Evolutionary conservation across 768 basidiomycete genomes (phyloP).

Genomic region (Rhodotorula taiwanensis): DNA sequence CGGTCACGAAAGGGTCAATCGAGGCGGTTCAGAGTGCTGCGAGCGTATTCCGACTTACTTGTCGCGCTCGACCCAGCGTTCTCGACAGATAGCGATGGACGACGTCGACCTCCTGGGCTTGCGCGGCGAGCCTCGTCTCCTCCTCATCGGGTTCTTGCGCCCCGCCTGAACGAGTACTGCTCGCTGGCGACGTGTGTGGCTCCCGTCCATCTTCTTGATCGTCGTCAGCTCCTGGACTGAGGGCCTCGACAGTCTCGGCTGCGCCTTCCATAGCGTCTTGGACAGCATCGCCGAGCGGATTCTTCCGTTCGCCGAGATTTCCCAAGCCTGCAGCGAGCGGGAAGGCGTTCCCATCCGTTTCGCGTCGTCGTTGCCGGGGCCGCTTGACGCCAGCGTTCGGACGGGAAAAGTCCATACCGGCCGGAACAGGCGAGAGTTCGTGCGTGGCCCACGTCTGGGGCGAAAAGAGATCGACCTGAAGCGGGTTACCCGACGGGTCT

Average conservation of each 20-base stretch:
- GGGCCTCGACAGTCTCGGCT: background rate
- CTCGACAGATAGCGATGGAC: conserved; percentile 11
- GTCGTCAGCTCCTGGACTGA: background rate
- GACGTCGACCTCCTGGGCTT: conserved; percentile 7
- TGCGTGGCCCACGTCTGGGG: conserved; percentile 18
- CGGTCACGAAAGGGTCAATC: background rate
- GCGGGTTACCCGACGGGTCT: conserved; percentile 12
- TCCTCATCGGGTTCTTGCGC: background rate
- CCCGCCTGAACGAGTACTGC: no score
- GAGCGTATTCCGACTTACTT: background rate
- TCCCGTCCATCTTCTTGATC: background rate
- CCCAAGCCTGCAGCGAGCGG: background rate
- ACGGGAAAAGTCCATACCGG: conserved; percentile 12
- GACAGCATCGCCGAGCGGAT: background rate
- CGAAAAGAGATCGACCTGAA: conserved; percentile 31
- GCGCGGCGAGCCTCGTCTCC: conserved; percentile 1
- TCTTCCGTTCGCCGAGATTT: conserved; percentile 12
- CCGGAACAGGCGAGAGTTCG: conserved; percentile 19
- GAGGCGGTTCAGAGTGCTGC: no score
- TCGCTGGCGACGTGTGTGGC: background rate
- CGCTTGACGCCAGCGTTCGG: no score
- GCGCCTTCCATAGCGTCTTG: background rate
- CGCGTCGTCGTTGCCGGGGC: background rate
- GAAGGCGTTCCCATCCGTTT: background rate
- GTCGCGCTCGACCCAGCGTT: background rate